Evolutionary conservation across 129 eudicot genomes (phyloP), one percentile per base, ranked within the genome.

Genomic region (Flaveria sonorensis): DNA sequence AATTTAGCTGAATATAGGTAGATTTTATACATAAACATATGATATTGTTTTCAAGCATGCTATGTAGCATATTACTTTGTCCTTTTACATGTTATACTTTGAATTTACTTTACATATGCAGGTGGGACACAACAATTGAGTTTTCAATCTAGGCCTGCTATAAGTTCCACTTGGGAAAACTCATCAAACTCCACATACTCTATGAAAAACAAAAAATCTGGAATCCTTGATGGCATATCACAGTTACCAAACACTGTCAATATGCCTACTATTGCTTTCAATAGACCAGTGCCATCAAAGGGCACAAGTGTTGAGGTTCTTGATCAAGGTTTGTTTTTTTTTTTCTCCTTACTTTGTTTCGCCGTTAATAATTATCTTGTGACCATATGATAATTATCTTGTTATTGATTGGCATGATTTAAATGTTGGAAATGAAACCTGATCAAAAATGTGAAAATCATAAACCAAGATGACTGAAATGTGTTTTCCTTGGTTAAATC

Each of bases 111-210:
- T 43, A 63, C 61, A 4, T 65, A 9, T 72, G 53, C 82, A 90
- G 94, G 81, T 65, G 92, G 86, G 57, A 75, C 86, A 82, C 91
- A 88, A 55, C 93, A 87, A 65, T 79, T 89, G 83, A 88, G 77
- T 80, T 88, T 88, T 85, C 87, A 84, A 50, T 69, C 82, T 59
- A 84, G 83, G 74, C 77, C 75, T 68, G 53, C 80, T 69, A 85
- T 81, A 16, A 74, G 20, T 81, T 40, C 83, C 10, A 72, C 85
- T 70, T 83, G 90, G 92, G 90, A 89, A 40, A 80, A 69, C 70
- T 56, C 80, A 63, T 63, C 40, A 28, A 80, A 69, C 84, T 72
- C 87, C 13, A 70, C 36, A 18, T 70, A 84, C 5, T 86, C 73
- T 64, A 81, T 70, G 48, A 89, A 85, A 69, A 28, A 85, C 57